Conservation (phyloP, 2,329 filamentous ascomycete genomes). For the Neofusicoccum laricinum region DNA sequence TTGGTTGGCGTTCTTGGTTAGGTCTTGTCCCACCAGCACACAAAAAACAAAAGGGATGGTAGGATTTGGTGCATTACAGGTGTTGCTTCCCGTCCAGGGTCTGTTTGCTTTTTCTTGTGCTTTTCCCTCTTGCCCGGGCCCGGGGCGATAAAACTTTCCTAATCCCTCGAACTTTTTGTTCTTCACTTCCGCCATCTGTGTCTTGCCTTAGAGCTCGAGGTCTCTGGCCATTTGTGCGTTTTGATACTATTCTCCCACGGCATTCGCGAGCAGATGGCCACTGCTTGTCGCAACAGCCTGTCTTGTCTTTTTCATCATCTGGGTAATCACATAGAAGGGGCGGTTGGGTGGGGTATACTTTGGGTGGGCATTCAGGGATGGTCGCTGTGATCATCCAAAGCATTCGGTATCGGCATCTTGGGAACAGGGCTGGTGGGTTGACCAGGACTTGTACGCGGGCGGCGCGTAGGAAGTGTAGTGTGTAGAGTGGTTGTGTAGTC, state of each 20-base stretch:
- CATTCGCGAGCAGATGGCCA: constrained; percentile 10
- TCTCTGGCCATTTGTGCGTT: neutral
- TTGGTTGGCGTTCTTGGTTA: constrained; percentile 12
- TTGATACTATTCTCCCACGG: neutral
- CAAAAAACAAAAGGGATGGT: constrained; percentile 1
- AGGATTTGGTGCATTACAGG: constrained; percentile 9
- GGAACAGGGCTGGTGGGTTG: neutral
- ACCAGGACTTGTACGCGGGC: no score
- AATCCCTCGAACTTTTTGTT: neutral
- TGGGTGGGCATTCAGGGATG: neutral
- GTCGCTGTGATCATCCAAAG: neutral
- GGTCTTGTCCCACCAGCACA: constrained; percentile 4
- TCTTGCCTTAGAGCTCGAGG: constrained; percentile 1
- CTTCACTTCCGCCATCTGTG: neutral
- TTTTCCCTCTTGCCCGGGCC: neutral
- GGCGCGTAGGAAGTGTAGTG: neutral
- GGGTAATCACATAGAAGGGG: neutral
- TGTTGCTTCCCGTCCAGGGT: neutral
- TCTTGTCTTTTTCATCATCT: neutral
- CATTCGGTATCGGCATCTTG: neutral
- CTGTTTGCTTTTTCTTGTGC: neutral
- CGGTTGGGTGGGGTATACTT: neutral
- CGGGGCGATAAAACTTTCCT: neutral
- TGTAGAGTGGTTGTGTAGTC: neutral
- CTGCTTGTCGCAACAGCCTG: neutral